phyloP scores from a whole-genome alignment of 176 grass and related monocot species.

The Bromus sterilis region DNA sequence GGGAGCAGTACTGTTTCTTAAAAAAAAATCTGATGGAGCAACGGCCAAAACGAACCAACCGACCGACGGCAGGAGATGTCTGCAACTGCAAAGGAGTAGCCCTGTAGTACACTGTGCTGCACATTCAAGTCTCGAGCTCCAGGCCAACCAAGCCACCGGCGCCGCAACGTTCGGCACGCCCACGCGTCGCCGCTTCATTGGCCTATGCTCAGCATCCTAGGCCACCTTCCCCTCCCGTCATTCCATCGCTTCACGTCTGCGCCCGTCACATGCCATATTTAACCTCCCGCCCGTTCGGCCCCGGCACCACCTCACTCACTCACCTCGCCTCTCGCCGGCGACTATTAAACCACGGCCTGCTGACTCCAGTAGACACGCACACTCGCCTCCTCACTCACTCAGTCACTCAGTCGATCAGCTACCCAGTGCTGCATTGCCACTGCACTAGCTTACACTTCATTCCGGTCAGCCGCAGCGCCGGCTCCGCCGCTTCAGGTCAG shows the following conservation, averaged over 20 bases:
- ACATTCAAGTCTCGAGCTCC: neutral
- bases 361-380: neutral
- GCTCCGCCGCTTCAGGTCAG: neutral
- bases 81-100: neutral
- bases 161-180: constrained; percentile 39
- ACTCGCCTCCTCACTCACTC: neutral
- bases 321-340: neutral
- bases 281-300: constrained; percentile 25
- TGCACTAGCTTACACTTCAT: neutral
- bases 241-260: constrained; percentile 11
- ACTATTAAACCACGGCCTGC: constrained; percentile 24
- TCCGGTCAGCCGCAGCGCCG: neutral
- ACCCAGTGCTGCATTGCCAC: neutral
- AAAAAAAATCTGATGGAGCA: constrained; percentile 3
- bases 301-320: neutral
- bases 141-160: neutral
- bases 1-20: too few relatives aligned
- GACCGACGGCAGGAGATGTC: neutral
- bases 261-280: constrained; percentile 35
- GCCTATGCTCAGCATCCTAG: constrained; percentile 23
- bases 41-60: constrained; percentile 30
- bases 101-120: neutral
- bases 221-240: constrained; percentile 20
- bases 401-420: neutral
- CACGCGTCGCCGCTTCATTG: constrained; percentile 15